Percentiles rank a stretch among this genome's conserved stretches.
phyloP scores from a whole-genome alignment of 306 rosid genomes.

The Herpetospermum pedunculosum region DNA sequence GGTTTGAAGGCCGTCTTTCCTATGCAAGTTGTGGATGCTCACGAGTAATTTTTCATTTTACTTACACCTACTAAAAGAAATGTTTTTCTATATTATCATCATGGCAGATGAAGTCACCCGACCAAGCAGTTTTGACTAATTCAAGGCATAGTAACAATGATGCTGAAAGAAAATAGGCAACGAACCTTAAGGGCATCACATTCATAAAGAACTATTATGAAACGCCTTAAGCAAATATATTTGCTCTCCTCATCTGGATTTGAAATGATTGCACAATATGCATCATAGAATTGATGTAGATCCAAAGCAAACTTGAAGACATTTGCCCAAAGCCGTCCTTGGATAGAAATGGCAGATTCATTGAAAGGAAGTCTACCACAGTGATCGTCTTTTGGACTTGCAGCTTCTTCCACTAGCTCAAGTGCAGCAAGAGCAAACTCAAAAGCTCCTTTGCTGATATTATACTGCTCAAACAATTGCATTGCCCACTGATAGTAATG shows the following conservation, averaged over 20 bases:
- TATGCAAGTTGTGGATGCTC: not conserved
- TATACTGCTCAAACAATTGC: slow-evolving; percentile 86
- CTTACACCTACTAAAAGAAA: not conserved
- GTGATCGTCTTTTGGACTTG: slow-evolving; percentile 21
- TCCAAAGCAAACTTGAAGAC: slow-evolving; percentile 83
- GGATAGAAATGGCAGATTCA: slow-evolving; percentile 53
- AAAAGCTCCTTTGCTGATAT: slow-evolving; percentile 77
- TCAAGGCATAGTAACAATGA: slow-evolving; percentile 2
- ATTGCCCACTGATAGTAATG: slow-evolving; percentile 88
- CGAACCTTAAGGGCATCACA: slow-evolving; percentile 70
- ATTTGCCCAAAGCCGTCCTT: slow-evolving; percentile 92
- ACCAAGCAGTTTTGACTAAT: not conserved
- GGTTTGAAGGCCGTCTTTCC: not conserved
- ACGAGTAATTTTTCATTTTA: not conserved
- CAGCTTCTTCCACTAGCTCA: slow-evolving; percentile 87
- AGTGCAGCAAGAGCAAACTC: slow-evolving; percentile 98
- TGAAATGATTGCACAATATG: slow-evolving; percentile 88
- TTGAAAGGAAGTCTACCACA: slow-evolving; percentile 21
- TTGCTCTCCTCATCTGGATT: slow-evolving; percentile 97
- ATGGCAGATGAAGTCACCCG: not conserved
- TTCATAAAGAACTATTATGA: slow-evolving; percentile 78
- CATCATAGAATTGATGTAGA: slow-evolving; percentile 65
- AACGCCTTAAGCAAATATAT: slow-evolving; percentile 81
- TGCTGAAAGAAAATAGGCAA: not conserved
- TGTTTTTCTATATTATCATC: not conserved